Base-by-base conservation (phyloP, 2,329 filamentous ascomycete species). In the Epichloe bromicola region DNA sequence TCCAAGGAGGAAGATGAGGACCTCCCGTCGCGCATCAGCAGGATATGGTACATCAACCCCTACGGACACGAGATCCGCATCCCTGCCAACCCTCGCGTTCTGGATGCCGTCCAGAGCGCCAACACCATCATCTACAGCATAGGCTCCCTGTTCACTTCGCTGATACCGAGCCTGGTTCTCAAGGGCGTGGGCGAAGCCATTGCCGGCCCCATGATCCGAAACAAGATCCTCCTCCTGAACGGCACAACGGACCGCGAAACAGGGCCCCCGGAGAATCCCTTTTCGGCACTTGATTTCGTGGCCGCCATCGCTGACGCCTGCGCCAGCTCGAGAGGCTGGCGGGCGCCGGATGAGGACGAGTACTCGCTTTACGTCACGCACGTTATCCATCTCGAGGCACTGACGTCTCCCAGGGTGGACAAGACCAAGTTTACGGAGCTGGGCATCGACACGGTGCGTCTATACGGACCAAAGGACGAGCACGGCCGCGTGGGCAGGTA, bases 31-130 rank as follows among this genome's bases (percentile, higher is more conserved):
- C 77, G 87, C 30, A 95, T 97, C 58, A 74, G 83, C 50, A 73
- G 90, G 2, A 76, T 97, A 34, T 97, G 89, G 88, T 97, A 97
- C 70, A 97, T 97, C 70, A 97, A 96, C 62, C 91, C 91, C 0
- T 97, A 96, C 65, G 91, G 91, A n/a, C 88, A 96, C 63, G 90
- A 96, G 67, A 96, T 97, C 58, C 80, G 83, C 17, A 86, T 90
- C 0, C 78, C 83, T 0, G 86, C 88, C 2, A 97, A 95, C 60
- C 83, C 88, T 0, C 82, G 88, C 48, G 88, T 91, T 0, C 60
- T 95, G 0, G 76, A 80, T 7, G 80, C 88, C 0, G 65, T 97
- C 1, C 70, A 71, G 15, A 69, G 70, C 2, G 77, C 86, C 0
- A 76, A 80, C 51, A 83, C 81, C 1, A 74, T 96, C 8, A 79